phyloP scores from a whole-genome alignment of 208 protist genomes.

The Lotmaria passim region DNA sequence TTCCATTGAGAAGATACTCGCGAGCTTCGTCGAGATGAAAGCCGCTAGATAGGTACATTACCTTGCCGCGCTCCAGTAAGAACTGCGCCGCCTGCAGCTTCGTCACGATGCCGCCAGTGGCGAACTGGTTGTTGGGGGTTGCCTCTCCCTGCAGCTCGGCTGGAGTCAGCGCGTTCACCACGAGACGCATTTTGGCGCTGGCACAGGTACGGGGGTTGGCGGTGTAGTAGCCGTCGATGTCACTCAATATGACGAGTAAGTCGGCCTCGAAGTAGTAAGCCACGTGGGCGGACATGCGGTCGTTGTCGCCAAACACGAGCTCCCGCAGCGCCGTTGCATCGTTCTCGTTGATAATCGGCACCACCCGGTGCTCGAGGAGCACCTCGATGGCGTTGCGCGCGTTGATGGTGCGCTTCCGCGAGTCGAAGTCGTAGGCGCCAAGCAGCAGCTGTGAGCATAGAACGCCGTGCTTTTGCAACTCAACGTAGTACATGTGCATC shows the following conservation, averaged over 20 bases:
- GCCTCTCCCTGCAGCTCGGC: conserved; percentile 31
- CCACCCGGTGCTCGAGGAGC: conserved; percentile 56
- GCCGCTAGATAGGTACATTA: conserved; percentile 40
- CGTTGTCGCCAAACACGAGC: conserved; percentile 64
- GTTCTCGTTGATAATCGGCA: conserved; percentile 56
- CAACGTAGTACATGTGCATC: conserved; percentile 55
- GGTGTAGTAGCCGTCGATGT: conserved; percentile 87
- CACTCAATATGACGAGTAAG: conserved; percentile 81
- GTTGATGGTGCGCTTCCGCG: conserved; percentile 63
- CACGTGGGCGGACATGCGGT: conserved; percentile 58
- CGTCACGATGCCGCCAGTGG: conserved; percentile 47
- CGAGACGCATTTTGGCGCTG: conserved; percentile 30
- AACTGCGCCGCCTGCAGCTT: conserved; percentile 51
- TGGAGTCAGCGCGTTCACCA: conserved; percentile 22
- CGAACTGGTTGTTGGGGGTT: conserved; percentile 37
- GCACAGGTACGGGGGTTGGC: conserved; percentile 43
- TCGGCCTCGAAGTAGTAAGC: conserved; percentile 74
- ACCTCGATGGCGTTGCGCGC: conserved; percentile 46
- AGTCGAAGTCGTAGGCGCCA: conserved; percentile 62
- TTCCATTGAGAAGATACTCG: conserved; percentile 27
- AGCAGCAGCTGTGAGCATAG: conserved; percentile 62
- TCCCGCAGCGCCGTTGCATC: conserved; percentile 52
- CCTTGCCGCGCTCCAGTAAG: conserved; percentile 26
- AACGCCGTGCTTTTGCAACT: conserved; percentile 70
- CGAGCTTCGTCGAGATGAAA: conserved; percentile 31